Conservation (phyloP, 208 protist species). For the Trypanosoma avium region DNA sequence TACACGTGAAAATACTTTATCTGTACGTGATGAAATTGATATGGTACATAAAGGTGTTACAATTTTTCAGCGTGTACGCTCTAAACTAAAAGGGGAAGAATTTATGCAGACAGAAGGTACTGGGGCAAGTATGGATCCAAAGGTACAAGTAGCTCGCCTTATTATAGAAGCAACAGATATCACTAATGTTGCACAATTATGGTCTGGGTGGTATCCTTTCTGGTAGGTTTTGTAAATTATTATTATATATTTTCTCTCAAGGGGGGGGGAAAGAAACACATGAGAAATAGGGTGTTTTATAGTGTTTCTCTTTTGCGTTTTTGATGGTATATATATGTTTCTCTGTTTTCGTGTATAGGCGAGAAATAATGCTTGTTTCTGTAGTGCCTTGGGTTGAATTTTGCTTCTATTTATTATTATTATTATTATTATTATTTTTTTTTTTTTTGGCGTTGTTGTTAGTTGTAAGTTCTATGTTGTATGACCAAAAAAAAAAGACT, state of each 20-base stretch:
- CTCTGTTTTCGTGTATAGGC: no score
- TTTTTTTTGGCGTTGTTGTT: background rate
- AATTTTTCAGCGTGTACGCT: conserved; percentile 77
- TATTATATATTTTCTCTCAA: conserved; percentile 10
- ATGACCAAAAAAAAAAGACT: no score
- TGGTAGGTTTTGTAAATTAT: conserved; percentile 53
- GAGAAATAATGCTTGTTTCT: background rate
- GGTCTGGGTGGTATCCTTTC: conserved; percentile 91
- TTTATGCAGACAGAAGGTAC: conserved; percentile 41
- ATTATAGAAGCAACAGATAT: conserved; percentile 84
- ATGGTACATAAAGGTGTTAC: conserved; percentile 81
- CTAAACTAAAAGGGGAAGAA: conserved; percentile 82
- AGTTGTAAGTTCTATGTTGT: no score
- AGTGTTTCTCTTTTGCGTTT: background rate
- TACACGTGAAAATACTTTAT: background rate
- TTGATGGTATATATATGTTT: background rate
- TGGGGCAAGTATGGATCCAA: conserved; percentile 47
- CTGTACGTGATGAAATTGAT: conserved; percentile 54
- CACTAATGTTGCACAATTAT: conserved; percentile 88
- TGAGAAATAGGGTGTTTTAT: background rate
- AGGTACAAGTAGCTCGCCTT: conserved; percentile 75
- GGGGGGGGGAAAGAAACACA: background rate
- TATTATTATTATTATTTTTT: background rate
- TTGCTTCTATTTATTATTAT: background rate
- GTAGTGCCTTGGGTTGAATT: background rate